Evolutionary conservation across 352 stramenopile genomes (phyloP).

Genomic region (Phytophthora colocasiae): DNA sequence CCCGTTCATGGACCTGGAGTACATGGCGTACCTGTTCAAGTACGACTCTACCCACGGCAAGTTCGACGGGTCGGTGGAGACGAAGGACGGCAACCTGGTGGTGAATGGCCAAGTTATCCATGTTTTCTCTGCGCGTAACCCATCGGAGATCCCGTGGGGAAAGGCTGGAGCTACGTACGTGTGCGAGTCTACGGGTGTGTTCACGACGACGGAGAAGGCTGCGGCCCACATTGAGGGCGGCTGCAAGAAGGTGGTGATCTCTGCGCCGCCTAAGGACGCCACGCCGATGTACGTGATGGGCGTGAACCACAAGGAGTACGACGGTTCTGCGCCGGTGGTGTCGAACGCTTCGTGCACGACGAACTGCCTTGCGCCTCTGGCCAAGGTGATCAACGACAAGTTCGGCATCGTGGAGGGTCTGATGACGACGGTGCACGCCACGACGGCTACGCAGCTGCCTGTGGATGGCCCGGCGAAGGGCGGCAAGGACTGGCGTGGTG

Average conservation of each 20-base stretch:
- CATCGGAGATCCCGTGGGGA: constrained; percentile 94
- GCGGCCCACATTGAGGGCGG: constrained; percentile 92
- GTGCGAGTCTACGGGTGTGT: constrained; percentile 87
- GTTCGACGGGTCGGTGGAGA: constrained; percentile 85
- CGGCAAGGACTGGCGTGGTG: too few species aligned
- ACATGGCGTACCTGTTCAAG: constrained; percentile 95
- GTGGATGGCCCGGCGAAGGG: too few species aligned
- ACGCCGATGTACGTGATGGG: constrained; percentile 98
- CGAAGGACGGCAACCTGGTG: constrained; percentile 84
- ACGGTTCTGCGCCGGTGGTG: constrained; percentile 93
- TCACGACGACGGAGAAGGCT: constrained; percentile 92
- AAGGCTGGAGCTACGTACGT: constrained; percentile 93
- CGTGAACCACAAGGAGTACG: constrained; percentile 97
- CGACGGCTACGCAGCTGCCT: too few species aligned
- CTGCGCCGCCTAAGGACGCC: constrained; percentile 96
- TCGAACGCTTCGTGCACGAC: constrained; percentile 99
- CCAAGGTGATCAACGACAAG: constrained; percentile 98
- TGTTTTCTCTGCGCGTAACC: constrained; percentile 94
- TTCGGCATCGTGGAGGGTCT: constrained; percentile 97
- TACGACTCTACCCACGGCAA: constrained; percentile 93
- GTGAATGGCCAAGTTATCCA: constrained; percentile 93
- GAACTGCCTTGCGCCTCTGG: constrained; percentile 98
- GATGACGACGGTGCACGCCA: too few species aligned
- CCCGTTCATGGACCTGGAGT: constrained; percentile 95
- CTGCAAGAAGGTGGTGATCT: constrained; percentile 97